Percentiles rank a stretch among this genome's conserved stretches.
phyloP scores from a whole-genome alignment of 1,139 yeast genomes.

The Candida tunisiensis region DNA sequence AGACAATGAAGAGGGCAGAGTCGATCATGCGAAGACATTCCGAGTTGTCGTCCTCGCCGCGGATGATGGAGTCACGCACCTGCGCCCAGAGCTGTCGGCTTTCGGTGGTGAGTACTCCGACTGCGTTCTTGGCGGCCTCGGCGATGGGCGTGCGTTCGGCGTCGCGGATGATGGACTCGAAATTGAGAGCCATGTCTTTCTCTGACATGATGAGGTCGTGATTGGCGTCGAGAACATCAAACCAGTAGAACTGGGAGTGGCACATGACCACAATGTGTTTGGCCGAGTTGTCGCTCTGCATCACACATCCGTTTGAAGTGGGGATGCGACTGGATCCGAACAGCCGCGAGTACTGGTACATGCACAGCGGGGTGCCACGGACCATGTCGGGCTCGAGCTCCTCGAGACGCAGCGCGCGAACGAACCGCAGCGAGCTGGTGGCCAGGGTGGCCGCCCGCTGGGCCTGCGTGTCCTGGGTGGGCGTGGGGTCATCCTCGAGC shows the following conservation, averaged over 20 bases:
- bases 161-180: slow-evolving; percentile 60
- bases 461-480: slow-evolving; percentile 52
- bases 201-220: slow-evolving; percentile 57
- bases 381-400: slow-evolving; percentile 60
- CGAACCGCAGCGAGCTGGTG: slow-evolving; percentile 58
- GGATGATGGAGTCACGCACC: slow-evolving; percentile 32
- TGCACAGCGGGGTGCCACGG: slow-evolving; percentile 52
- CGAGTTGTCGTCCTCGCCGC: slow-evolving; percentile 25
- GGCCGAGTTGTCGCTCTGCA: slow-evolving; percentile 63
- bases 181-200: slow-evolving; percentile 57
- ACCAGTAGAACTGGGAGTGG: slow-evolving; percentile 86
- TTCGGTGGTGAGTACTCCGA: slow-evolving; percentile 82
- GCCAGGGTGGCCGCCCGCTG: slow-evolving; percentile 74
- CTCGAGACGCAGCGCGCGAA: slow-evolving; percentile 59
- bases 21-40: slow-evolving; percentile 65
- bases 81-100: slow-evolving; percentile 76
- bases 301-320: slow-evolving; percentile 60
- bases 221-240: slow-evolving; percentile 64
- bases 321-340: slow-evolving; percentile 85
- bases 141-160: slow-evolving; percentile 40
- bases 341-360: slow-evolving; percentile 77
- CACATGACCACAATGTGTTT: slow-evolving; percentile 75
- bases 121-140: slow-evolving; percentile 66
- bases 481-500: slow-evolving; percentile 82
- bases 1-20: slow-evolving; percentile 64